phyloP scores from a whole-genome alignment of 768 basidiomycete species.

The Pulveroboletus frians region DNA sequence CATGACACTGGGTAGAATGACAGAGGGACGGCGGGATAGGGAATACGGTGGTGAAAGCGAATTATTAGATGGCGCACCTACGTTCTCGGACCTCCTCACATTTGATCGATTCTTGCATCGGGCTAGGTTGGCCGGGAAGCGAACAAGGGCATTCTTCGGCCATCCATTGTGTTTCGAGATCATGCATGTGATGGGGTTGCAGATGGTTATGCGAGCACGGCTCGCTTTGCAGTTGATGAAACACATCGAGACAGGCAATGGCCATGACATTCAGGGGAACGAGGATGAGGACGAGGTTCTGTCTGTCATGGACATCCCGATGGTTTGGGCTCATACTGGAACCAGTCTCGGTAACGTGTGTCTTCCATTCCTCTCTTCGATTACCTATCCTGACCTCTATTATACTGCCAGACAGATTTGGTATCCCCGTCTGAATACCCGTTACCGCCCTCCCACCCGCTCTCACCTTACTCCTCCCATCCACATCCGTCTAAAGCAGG shows the following conservation, averaged over 20 bases:
- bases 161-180: constrained; percentile 49
- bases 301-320: too few relatives aligned
- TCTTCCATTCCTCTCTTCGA: too few relatives aligned
- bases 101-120: constrained; percentile 43
- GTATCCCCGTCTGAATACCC: constrained; percentile 36
- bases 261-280: not conserved
- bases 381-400: not conserved
- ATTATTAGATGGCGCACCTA: constrained; percentile 29
- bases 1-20: too few relatives aligned
- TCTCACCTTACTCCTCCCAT: constrained; percentile 18
- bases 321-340: too few relatives aligned
- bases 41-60: too few relatives aligned
- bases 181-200: constrained; percentile 5
- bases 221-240: too few relatives aligned
- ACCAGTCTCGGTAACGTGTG: too few relatives aligned
- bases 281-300: not conserved
- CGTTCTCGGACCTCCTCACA: constrained; percentile 39
- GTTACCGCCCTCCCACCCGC: constrained; percentile 17
- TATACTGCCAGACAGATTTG: constrained; percentile 27
- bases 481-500: constrained; percentile 15
- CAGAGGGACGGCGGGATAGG: too few relatives aligned
- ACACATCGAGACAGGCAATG: not conserved
- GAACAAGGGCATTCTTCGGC: constrained; percentile 28
- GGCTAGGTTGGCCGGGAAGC: constrained; percentile 33
- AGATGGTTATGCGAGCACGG: too few relatives aligned